Conservation (phyloP, 768 basidiomycete species). For the Tulasnella sp. region DNA sequence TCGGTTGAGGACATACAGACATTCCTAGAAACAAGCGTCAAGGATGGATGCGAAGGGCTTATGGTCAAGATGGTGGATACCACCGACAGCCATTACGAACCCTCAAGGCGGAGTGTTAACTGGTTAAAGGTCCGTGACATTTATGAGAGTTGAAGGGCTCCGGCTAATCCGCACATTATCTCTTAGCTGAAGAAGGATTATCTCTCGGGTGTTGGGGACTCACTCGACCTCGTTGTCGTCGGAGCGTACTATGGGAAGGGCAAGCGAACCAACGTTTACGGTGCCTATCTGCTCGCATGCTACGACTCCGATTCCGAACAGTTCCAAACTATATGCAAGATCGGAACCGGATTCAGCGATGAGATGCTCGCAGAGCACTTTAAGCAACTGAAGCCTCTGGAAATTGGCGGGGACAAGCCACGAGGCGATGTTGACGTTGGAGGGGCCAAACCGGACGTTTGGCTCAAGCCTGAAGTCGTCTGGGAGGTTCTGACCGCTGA, state of each 20-base stretch:
- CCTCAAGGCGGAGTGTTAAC: constrained; percentile 90
- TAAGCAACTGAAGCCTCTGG: constrained; percentile 75
- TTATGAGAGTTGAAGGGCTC: neutral
- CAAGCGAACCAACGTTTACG: constrained; percentile 95
- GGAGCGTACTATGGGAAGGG: constrained; percentile 97
- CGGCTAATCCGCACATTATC: constrained; percentile 13
- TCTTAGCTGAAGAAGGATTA: constrained; percentile 96
- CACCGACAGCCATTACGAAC: constrained; percentile 90
- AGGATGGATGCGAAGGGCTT: constrained; percentile 96
- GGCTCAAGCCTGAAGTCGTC: constrained; percentile 95
- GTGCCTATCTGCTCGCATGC: constrained; percentile 95
- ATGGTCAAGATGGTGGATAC: constrained; percentile 99
- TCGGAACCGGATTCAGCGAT: constrained; percentile 97
- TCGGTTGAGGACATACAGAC: constrained; percentile 89
- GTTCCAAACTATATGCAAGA: constrained; percentile 97
- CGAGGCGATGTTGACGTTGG: constrained; percentile 84
- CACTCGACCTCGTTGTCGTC: constrained; percentile 94
- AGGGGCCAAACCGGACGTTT: constrained; percentile 92
- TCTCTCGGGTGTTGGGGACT: constrained; percentile 92
- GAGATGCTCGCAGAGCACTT: constrained; percentile 78
- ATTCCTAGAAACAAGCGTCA: constrained; percentile 94
- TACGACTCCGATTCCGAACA: constrained; percentile 92
- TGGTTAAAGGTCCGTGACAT: constrained; percentile 81
- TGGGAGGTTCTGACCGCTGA: constrained; percentile 99
- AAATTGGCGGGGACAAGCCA: constrained; percentile 49